These are phyloP conservation scores for Talaromyces thailandensis DNA, from an alignment of 495 filamentous ascomycete species.

Conservation along the genomic window DNA sequence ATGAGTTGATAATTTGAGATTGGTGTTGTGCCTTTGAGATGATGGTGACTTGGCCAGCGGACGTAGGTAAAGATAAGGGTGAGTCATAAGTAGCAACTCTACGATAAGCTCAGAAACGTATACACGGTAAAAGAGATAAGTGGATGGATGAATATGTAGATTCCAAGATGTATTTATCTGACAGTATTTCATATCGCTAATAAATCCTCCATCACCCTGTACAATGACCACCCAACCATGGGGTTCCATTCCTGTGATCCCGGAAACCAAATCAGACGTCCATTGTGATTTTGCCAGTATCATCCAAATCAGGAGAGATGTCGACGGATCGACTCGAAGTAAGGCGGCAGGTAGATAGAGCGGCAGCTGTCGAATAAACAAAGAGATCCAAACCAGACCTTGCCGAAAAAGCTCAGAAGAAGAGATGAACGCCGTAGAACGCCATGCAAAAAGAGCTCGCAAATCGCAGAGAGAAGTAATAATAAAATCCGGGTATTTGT, in stretches of 20 bases:
- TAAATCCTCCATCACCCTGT: neutral
- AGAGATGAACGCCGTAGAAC: constrained; percentile 9
- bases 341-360: neutral
- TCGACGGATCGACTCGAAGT: neutral
- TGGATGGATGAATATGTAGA: neutral
- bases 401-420: neutral
- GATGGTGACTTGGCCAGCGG: neutral
- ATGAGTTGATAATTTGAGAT: neutral
- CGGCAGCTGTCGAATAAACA: neutral
- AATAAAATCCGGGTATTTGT: constrained; percentile 8
- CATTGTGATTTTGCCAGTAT: neutral
- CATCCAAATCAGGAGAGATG: neutral
- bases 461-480: constrained; percentile 7
- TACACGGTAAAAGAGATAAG: neutral
- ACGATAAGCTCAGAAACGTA: neutral
- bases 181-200: neutral
- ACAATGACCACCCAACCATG: neutral
- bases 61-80: neutral
- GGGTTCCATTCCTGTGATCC: neutral
- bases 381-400: neutral
- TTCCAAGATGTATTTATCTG: neutral
- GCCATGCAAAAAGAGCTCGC: constrained; percentile 17
- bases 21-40: neutral
- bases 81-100: neutral
- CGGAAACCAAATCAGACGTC: neutral